Base-by-base conservation (phyloP, 2,329 filamentous ascomycete species). In the Zymoseptoria ardabiliae region DNA sequence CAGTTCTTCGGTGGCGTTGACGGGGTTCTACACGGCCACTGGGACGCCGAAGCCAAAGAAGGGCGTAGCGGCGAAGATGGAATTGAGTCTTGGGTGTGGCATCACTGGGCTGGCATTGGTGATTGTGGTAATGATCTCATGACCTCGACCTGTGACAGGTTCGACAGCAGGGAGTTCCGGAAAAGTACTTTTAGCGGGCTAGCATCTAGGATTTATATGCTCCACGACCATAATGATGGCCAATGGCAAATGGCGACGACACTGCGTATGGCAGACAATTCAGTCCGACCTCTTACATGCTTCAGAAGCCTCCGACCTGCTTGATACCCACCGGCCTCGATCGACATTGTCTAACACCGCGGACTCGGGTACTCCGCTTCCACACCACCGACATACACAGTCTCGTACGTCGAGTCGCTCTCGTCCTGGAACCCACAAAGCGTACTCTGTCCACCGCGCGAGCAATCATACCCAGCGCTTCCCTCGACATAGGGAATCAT, bases 1-100 rank as follows among this genome's bases (percentile, higher is more conserved):
- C 19, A 50, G 58, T 4, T 59, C 63, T 11, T 61, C 64, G 6
- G 60, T 60, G 1, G 61, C 60, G 10, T 55, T 73, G 54, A 74
- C 72, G 17, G 73, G 73, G 9, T 72, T 74, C 8, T 75, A 73
- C 50, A 73, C 72, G 1, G 73, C 73, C 17, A 75, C 73, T 8
- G 68, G 66, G 9, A 75, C 73, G 35, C 73, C 73, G 11, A 71
- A 56, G 25, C 65, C 65, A 10, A 63, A 53, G 17, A 50, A 55
- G 8, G 62, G 64, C 21, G 63, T 57, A 35, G 64, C 62, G 11
- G 48, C 41, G 50, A 61, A 58, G 72, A 74, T 7, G 74, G 68
- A 5, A 75, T 65, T 45, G 13, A n/a, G 35, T 13, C 13, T 45
- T 5, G 35, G 35, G 13, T n/a, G 17, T 17, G 35, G 35, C 13